Base-by-base conservation (phyloP, 2,329 filamentous ascomycete genomes). In the Botrytis fabae region DNA sequence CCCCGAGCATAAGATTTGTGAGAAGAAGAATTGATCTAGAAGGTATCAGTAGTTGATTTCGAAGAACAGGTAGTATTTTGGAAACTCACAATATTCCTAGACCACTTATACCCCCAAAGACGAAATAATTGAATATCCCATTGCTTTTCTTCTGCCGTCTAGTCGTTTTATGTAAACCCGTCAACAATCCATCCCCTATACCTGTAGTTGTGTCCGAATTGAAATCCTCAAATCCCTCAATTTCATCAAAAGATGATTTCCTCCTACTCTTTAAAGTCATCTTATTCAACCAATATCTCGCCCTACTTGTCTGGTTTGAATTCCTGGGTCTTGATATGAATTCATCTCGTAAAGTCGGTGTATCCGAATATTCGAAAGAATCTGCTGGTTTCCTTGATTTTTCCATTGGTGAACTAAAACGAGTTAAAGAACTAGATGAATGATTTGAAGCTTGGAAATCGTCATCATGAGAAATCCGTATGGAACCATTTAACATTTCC, bases 31-130 rank as follows among this genome's bases (percentile, higher is more conserved):
- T 71, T 20, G 77, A 80, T 74, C 83, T 80, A 63, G 6, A 22
- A n/a, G n/a, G 60, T 38, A 51, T 73, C 54, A 73, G 68, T 42
- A 65, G 9, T 14, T 1, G 54, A 6, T 22, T 40, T 8, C 9
- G 18, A 20, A 9, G 9, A 10, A 32, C 32, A 10, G 8, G 42
- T 1, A 8, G 20, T 48, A 4, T 25, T 25, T 69, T 9, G 28
- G 38, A 59, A 68, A 80, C 82, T 74, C 78, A 84, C 83, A 83
- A 69, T 25, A 84, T 76, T 16, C 77, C 77, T 44, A 82, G 78
- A 10, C 80, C 80, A 77, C 80, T 81, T 69, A 83, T 80, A 28
- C 81, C 81, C 48, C 82, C 78, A 71, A 81, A 82, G 20, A 82
- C 78, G 14, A 80, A 76, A 75, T 80, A 81, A 76, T 77, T 79